Base-by-base conservation (phyloP, 2,329 filamentous ascomycete genomes). In the Pleomassaria siparia region DNA sequence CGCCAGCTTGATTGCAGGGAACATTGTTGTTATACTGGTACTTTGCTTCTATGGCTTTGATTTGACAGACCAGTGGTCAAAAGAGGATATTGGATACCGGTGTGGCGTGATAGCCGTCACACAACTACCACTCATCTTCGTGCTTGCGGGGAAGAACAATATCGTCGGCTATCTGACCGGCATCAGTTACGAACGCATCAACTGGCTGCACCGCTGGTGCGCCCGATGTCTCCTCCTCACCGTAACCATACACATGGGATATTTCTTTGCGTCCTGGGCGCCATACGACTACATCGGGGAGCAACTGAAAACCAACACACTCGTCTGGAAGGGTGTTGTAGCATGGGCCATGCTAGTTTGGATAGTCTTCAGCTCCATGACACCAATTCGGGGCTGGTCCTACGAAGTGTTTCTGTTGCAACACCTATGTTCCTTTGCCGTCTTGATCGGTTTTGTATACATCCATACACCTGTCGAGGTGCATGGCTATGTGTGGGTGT, bases 151-250 rank as follows among this genome's bases (percentile, higher is more conserved):
- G 9, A 80, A 80, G 63, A 76, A 77, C 47, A 83, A 81, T 54
- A 71, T 82, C 16, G 70, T 88, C n/a, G 84, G 81, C 1, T 73
- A 77, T 44, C 69, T 89, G 20, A 76, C 80, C 3, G 86, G 85
- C 10, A 77, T 80, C 9, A 83, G 84, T 50, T 83, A 88, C 59
- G 86, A 89, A 69, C 78, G 83, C 8, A 72, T 89, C 48, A 88
- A 87, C 64, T 89, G 86, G 86, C 69, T 88, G 43, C 86, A 89
- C 59, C 79, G 86, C 50, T 89, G 86, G 86, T 81, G 85, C 9
- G 84, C 82, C 2, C 79, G 86, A 49, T 86, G 83, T 46, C 81
- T 89, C 72, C 79, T 89, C 28, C 71, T 88, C 13, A 87, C 83
- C 0, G 82, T 81, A 1, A 84, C 84, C 1, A 77, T 88, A 3